A percentile compares a stretch with the other conserved stretches of the same genome.
These are phyloP conservation scores for Solioccasus polychromus DNA, from an alignment of 768 basidiomycete species.

Conservation along the genomic window DNA sequence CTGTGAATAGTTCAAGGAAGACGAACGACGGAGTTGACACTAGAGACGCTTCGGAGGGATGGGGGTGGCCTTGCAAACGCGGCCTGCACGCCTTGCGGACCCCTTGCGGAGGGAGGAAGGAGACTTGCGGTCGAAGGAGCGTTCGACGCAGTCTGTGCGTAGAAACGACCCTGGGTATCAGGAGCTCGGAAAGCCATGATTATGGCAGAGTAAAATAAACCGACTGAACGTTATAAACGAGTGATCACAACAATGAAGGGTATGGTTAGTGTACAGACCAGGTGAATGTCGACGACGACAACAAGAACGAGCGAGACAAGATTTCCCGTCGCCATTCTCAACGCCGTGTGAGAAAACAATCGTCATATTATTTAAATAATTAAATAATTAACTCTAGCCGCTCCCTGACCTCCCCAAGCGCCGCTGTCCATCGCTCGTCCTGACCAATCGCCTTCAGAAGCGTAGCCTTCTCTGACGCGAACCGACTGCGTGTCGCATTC, in stretches of 20 bases:
- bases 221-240: constrained; percentile 19
- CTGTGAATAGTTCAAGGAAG: neutral
- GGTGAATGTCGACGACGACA: neutral
- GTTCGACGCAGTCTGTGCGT: constrained; percentile 37
- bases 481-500: constrained; percentile 35
- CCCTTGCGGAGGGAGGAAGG: constrained; percentile 36
- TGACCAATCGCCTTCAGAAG: constrained; percentile 38
- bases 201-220: constrained; percentile 9
- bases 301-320: constrained; percentile 4
- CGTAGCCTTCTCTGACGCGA: constrained; percentile 41
- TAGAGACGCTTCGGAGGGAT: constrained; percentile 37
- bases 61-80: constrained; percentile 40
- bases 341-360: neutral
- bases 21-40: constrained; percentile 42
- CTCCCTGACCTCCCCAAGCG: too few relatives aligned
- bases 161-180: constrained; percentile 41
- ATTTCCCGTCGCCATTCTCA: neutral
- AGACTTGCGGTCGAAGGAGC: constrained; percentile 55
- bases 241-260: neutral
- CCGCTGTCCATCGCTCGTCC: constrained; percentile 18
- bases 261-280: constrained; percentile 1
- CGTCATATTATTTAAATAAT: too few relatives aligned
- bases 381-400: too few relatives aligned
- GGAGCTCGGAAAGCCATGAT: constrained; percentile 27
- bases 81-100: constrained; percentile 37